These are phyloP conservation scores for Neolentinus lepideus DNA, from an alignment of 1,284 basidiomycete genomes.

Conservation along the genomic window DNA sequence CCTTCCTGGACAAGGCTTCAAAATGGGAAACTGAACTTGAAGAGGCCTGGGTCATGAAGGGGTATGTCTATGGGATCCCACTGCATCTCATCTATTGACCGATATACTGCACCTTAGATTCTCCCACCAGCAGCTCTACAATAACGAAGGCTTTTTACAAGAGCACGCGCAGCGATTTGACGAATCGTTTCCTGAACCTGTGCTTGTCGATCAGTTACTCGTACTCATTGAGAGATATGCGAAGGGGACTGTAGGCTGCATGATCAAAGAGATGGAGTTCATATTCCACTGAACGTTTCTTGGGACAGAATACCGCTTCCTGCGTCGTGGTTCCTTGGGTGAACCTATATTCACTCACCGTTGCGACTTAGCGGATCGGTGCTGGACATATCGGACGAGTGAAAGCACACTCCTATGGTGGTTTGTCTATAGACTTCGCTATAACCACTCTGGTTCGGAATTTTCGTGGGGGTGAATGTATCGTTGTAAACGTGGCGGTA, in stretches of 20 bases:
- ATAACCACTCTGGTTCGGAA: no score
- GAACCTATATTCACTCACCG: no score
- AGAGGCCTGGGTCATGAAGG: neutral
- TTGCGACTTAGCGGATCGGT: no score
- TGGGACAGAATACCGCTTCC: no score
- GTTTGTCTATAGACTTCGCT: no score
- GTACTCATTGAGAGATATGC: neutral
- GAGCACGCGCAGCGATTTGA: neutral
- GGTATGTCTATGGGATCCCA: neutral
- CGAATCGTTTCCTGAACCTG: neutral
- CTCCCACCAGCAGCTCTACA: neutral
- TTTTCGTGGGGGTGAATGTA: no score
- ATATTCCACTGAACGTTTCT: neutral
- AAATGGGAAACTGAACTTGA: neutral
- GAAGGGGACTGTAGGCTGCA: neutral
- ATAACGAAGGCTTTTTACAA: neutral
- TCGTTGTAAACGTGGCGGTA: no score
- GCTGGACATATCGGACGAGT: no score
- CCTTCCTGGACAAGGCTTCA: neutral
- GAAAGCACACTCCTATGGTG: no score
- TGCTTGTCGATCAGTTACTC: neutral
- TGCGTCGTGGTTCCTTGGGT: no score
- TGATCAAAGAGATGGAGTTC: neutral
- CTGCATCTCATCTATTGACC: neutral
- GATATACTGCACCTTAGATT: neutral